Conservation (phyloP, 805 yeast species). For the Saccharomycopsis amapae region DNA sequence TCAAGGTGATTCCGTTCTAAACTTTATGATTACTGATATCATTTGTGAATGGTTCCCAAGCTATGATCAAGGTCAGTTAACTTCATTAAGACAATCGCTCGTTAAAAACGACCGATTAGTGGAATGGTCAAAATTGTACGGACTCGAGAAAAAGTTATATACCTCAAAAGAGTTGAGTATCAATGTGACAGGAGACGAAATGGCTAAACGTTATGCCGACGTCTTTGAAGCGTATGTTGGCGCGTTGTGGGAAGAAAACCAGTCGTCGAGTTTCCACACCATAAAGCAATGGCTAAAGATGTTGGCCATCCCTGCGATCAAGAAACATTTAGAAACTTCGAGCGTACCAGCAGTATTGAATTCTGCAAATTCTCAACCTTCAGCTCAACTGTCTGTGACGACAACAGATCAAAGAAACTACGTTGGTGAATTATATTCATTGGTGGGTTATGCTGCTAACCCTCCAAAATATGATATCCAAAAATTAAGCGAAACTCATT, state of each 20-base stretch:
- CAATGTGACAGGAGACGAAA: neutral
- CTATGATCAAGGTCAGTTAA: slow-evolving; percentile 74
- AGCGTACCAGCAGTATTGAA: neutral
- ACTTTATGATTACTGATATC: slow-evolving; percentile 62
- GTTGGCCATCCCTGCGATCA: neutral
- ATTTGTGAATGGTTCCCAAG: slow-evolving; percentile 59
- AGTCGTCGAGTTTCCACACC: slow-evolving; percentile 28
- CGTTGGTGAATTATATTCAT: slow-evolving; percentile 12
- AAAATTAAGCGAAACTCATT: neutral
- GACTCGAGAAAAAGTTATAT: slow-evolving; percentile 48
- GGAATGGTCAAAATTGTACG: slow-evolving; percentile 64
- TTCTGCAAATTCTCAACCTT: too few species aligned
- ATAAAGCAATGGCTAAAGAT: slow-evolving; percentile 25
- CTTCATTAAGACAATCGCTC: slow-evolving; percentile 59
- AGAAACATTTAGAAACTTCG: neutral
- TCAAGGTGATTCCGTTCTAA: slow-evolving; percentile 81
- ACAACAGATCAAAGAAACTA: slow-evolving; percentile 3
- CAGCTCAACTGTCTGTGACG: too few species aligned
- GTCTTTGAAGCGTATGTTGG: slow-evolving; percentile 92
- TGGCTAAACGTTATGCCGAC: slow-evolving; percentile 73
- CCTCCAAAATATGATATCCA: slow-evolving; percentile 13
- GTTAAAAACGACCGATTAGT: slow-evolving; percentile 68
- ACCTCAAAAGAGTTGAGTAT: too few species aligned
- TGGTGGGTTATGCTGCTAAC: slow-evolving; percentile 15
- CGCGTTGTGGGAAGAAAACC: slow-evolving; percentile 39